phyloP scores from a whole-genome alignment of 495 filamentous ascomycete species.

The Amniculicola lignicola region DNA sequence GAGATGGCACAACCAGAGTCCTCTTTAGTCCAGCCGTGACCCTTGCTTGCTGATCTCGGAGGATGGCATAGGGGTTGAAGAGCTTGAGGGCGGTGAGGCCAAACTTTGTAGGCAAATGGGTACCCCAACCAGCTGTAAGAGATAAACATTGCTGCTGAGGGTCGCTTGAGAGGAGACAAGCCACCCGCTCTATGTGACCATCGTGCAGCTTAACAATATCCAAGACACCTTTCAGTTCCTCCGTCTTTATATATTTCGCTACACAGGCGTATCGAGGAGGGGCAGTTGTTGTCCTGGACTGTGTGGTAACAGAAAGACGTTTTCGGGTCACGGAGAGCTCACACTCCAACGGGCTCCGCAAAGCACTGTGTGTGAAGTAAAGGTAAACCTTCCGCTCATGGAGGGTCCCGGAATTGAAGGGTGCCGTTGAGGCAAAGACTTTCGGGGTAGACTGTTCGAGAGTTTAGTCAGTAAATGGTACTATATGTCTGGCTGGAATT shows the following conservation, averaged over 20 bases:
- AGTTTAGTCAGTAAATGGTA: background rate
- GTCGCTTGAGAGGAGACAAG: conserved; percentile 7
- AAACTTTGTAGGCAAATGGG: conserved; percentile 21
- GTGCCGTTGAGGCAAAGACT: conserved; percentile 18
- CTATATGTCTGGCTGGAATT: too few relatives aligned
- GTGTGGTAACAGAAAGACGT: conserved; percentile 16
- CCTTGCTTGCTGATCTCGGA: conserved; percentile 9
- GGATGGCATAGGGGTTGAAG: conserved; percentile 26
- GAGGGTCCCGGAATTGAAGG: conserved; percentile 27
- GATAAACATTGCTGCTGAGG: conserved; percentile 20
- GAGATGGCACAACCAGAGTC: conserved; percentile 11
- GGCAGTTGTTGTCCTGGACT: background rate
- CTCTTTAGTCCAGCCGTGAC: conserved; percentile 23
- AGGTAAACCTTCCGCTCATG: conserved; percentile 26
- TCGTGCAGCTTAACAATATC: conserved; percentile 23
- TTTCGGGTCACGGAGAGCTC: conserved; percentile 29
- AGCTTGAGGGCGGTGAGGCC: conserved; percentile 15
- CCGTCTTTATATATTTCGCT: conserved; percentile 10
- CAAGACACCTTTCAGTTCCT: conserved; percentile 7
- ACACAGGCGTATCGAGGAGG: conserved; percentile 22
- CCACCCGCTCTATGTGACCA: conserved; percentile 21
- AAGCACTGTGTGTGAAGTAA: conserved; percentile 18
- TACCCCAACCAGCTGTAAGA: conserved; percentile 25
- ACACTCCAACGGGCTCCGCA: conserved; percentile 21
- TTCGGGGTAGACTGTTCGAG: background rate